A percentile compares a stretch with the other conserved stretches of the same genome.
phyloP scores from a whole-genome alignment of 306 rosid genomes.

The Trifolium repens region DNA sequence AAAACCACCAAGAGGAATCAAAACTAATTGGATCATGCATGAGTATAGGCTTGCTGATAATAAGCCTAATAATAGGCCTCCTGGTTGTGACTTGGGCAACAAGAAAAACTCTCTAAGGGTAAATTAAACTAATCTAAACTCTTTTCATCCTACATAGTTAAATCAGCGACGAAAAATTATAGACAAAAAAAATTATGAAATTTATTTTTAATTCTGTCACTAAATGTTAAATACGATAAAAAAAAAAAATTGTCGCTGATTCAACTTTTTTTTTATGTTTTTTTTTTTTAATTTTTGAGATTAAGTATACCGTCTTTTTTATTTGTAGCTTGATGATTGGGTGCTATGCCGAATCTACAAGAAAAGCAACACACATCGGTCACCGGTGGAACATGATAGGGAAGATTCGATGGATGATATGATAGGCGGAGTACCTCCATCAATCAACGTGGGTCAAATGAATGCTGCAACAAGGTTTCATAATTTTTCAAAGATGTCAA shows the following conservation, averaged over 20 bases:
- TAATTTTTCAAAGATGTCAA: conserved; percentile 56
- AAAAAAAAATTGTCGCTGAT: neutral
- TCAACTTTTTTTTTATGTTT: neutral
- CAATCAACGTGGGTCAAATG: conserved; percentile 50
- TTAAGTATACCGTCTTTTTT: neutral
- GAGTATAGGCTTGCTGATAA: conserved; percentile 80
- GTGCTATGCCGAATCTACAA: conserved; percentile 94
- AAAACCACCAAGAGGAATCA: conserved; percentile 88
- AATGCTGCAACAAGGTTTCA: conserved; percentile 46
- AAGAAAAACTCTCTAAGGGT: conserved; percentile 96
- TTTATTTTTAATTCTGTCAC: too few species aligned
- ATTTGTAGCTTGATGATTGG: conserved; percentile 86
- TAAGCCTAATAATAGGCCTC: conserved; percentile 72
- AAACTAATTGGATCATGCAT: conserved; percentile 99
- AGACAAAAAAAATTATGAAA: neutral
- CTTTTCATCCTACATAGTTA: neutral
- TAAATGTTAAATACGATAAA: too few species aligned
- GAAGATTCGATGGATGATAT: conserved; percentile 67
- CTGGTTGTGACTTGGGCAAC: conserved; percentile 71
- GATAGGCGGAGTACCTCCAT: conserved; percentile 55
- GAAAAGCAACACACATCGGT: conserved; percentile 71
- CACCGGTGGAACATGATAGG: conserved; percentile 59
- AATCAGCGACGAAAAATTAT: neutral
- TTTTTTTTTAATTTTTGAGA: neutral
- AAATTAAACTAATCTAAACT: neutral